Evolutionary conservation across 176 grass and related monocot species (phyloP).

Genomic region (Zoysia pacifica): DNA sequence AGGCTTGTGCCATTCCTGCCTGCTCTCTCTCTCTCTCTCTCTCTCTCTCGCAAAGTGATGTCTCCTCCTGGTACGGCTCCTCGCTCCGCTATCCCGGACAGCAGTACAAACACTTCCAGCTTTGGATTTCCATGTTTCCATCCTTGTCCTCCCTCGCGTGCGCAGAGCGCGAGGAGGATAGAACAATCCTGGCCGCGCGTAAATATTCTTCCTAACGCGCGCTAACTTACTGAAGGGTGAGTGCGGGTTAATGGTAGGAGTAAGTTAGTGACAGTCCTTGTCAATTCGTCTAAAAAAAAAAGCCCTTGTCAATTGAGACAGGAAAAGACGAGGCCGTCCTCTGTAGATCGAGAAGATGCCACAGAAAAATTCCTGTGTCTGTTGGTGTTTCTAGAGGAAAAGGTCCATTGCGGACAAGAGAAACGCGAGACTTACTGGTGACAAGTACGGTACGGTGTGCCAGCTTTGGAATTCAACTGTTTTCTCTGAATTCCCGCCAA

Average conservation of each 20-base stretch:
- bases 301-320: slow-evolving; percentile 38
- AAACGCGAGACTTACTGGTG: not conserved
- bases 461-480: not conserved
- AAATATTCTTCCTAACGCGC: slow-evolving; percentile 20
- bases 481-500: not conserved
- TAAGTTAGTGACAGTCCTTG: too few relatives aligned
- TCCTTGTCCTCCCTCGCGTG: slow-evolving; percentile 16
- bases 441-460: not conserved
- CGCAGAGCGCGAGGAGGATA: not conserved
- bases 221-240: slow-evolving; percentile 1
- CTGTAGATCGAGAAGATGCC: slow-evolving; percentile 30
- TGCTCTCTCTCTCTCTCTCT: slow-evolving; percentile 18
- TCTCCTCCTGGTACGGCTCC: too few relatives aligned
- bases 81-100: not conserved
- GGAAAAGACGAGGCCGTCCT: not conserved
- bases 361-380: not conserved
- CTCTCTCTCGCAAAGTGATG: not conserved
- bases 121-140: slow-evolving; percentile 21
- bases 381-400: not conserved
- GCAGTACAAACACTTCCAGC: not conserved
- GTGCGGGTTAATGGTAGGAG: not conserved
- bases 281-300: too few relatives aligned
- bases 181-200: slow-evolving; percentile 25
- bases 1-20: slow-evolving; percentile 66
- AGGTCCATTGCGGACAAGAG: slow-evolving; percentile 5